A percentile compares a stretch with the other conserved stretches of the same genome.
Conservation (phyloP, 1,284 basidiomycete species). For the Fistulinella staudtii region DNA sequence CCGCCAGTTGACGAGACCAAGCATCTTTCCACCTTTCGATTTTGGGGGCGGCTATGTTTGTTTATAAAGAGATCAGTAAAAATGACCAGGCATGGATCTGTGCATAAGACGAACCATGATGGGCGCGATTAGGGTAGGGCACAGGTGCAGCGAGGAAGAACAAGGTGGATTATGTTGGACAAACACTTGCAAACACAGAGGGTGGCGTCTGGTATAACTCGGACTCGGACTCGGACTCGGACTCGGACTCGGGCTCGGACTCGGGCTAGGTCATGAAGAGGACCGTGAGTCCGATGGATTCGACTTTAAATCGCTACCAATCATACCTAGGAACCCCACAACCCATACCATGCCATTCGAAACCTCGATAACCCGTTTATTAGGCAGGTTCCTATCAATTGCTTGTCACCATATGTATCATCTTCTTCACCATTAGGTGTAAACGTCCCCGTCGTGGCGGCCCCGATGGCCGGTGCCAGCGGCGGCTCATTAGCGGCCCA, state of each 20-base stretch:
- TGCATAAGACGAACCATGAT: constrained; percentile 53
- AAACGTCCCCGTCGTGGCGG: constrained; percentile 54
- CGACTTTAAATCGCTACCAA: not conserved
- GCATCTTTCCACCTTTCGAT: constrained; percentile 98
- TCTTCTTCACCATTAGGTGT: constrained; percentile 37
- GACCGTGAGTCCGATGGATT: too few species aligned
- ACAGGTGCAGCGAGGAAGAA: constrained; percentile 18
- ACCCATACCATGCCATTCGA: constrained; percentile 23
- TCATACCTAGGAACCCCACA: not conserved
- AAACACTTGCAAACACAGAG: constrained; percentile 28
- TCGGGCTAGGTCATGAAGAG: too few species aligned
- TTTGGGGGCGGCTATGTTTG: constrained; percentile 78
- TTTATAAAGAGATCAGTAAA: constrained; percentile 3
- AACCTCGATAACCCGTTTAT: constrained; percentile 36
- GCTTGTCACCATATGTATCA: not conserved
- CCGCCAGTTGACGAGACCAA: constrained; percentile 96
- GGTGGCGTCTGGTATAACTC: constrained; percentile 7
- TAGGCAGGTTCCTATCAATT: constrained; percentile 23
- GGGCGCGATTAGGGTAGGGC: constrained; percentile 35
- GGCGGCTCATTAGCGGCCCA: constrained; percentile 61
- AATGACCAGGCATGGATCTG: constrained; percentile 2
- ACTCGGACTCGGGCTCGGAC: too few species aligned
- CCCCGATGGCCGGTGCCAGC: constrained; percentile 66
- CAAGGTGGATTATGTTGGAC: constrained; percentile 3
- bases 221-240: too few species aligned